Evolutionary conservation across 371 early-diverging fungal species (phyloP).

Genomic region (Sporodiniella umbellata): DNA sequence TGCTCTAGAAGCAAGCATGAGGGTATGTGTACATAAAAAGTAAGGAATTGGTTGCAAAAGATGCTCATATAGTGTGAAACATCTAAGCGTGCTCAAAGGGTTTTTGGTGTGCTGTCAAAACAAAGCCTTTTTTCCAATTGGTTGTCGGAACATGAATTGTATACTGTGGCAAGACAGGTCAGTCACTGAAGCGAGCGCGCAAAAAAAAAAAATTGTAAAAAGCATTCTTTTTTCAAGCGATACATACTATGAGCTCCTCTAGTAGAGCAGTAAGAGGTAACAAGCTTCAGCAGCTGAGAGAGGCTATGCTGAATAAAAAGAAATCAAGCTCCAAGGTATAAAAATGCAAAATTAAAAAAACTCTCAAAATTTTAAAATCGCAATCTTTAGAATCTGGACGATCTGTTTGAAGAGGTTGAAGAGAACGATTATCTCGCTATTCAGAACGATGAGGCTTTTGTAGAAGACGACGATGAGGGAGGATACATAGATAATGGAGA

Average conservation of each 20-base stretch:
- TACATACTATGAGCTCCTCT: slow-evolving; percentile 6
- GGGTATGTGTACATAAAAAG: too few relatives aligned
- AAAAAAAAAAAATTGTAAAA: not conserved
- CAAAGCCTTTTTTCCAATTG: too few relatives aligned
- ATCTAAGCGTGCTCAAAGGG: too few relatives aligned
- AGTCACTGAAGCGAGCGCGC: not conserved
- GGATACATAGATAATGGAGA: slow-evolving; percentile 80
- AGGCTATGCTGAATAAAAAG: slow-evolving; percentile 5
- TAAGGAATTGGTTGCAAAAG: too few relatives aligned
- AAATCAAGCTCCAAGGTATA: slow-evolving; percentile 3
- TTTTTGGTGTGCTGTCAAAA: too few relatives aligned
- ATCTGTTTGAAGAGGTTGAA: slow-evolving; percentile 57
- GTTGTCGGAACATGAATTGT: not conserved
- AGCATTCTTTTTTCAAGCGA: not conserved
- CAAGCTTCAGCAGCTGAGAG: slow-evolving; percentile 13
- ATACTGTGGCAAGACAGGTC: not conserved
- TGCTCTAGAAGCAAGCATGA: too few relatives aligned
- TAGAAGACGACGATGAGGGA: slow-evolving; percentile 81
- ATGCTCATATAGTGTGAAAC: too few relatives aligned
- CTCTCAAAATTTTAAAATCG: not conserved
- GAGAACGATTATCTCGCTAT: slow-evolving; percentile 56
- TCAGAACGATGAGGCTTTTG: slow-evolving; percentile 73
- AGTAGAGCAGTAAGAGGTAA: slow-evolving; percentile 10
- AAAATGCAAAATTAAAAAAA: not conserved
- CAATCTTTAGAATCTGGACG: slow-evolving; percentile 20